phyloP scores from a whole-genome alignment of 352 stramenopile genomes.

The Globisporangium camurandrum region DNA sequence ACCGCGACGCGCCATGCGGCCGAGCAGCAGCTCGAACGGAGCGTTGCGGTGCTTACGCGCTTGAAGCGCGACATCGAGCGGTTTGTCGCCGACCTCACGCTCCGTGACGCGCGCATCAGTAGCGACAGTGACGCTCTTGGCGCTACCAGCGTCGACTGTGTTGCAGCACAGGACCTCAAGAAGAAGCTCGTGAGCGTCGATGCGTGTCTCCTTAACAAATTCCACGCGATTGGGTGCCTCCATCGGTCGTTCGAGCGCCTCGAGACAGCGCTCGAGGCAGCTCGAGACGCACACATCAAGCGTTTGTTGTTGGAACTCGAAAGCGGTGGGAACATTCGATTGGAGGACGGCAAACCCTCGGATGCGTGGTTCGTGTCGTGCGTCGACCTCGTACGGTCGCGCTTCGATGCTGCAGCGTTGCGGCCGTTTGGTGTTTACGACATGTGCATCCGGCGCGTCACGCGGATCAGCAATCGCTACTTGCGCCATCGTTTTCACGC shows the following conservation, averaged over 20 bases:
- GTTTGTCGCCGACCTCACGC: slow-evolving; percentile 17
- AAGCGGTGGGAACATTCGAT: slow-evolving; percentile 86
- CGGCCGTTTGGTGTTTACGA: slow-evolving; percentile 44
- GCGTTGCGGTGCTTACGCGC: slow-evolving; percentile 27
- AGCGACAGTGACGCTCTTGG: neutral
- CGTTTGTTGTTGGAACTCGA: slow-evolving; percentile 85
- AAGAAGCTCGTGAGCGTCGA: slow-evolving; percentile 41
- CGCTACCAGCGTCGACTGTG: slow-evolving; percentile 2
- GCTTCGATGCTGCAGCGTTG: slow-evolving; percentile 54
- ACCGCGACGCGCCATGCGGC: slow-evolving; percentile 34
- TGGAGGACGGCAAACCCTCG: slow-evolving; percentile 77
- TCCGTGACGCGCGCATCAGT: neutral
- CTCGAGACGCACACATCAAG: slow-evolving; percentile 69
- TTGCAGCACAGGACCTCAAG: slow-evolving; percentile 13
- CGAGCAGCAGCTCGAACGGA: slow-evolving; percentile 43
- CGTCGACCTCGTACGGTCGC: slow-evolving; percentile 71
- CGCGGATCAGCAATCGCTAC: slow-evolving; percentile 85
- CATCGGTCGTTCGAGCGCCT: slow-evolving; percentile 59
- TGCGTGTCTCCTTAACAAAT: slow-evolving; percentile 31
- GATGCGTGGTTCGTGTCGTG: slow-evolving; percentile 85
- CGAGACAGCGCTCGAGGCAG: slow-evolving; percentile 26
- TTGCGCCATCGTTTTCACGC: slow-evolving; percentile 84
- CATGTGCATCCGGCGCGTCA: slow-evolving; percentile 75
- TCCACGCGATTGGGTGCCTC: slow-evolving; percentile 33
- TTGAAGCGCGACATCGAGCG: slow-evolving; percentile 70